Evolutionary conservation across 2,329 filamentous ascomycete species (phyloP).

Genomic region (Arthroderma sp.): DNA sequence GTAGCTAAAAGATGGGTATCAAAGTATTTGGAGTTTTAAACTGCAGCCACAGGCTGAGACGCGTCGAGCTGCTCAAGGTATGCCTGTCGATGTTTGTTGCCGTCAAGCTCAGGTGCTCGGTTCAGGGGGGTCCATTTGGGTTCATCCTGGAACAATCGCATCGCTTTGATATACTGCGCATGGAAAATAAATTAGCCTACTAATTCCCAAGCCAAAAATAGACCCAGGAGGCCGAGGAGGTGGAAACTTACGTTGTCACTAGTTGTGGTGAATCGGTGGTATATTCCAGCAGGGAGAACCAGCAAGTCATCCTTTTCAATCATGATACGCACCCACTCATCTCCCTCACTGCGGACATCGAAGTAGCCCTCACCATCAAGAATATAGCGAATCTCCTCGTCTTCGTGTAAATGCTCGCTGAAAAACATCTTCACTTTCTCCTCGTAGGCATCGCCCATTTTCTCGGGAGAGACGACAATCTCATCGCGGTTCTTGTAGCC

Average conservation of each 20-base stretch:
- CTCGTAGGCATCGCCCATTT: conserved; percentile 80
- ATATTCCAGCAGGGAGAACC: conserved; percentile 87
- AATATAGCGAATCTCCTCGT: conserved; percentile 96
- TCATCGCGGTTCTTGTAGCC: conserved; percentile 92
- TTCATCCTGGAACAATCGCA: conserved; percentile 95
- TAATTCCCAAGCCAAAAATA: conserved; percentile 1
- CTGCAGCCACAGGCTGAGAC: conserved; percentile 16
- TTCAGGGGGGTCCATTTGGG: conserved; percentile 97
- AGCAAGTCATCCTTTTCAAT: conserved; percentile 82
- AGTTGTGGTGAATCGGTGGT: conserved; percentile 94
- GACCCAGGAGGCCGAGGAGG: neutral
- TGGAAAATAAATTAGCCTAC: neutral
- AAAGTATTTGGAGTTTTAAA: conserved; percentile 8
- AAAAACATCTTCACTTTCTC: conserved; percentile 91
- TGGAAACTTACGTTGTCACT: conserved; percentile 61
- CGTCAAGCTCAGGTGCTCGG: conserved; percentile 59
- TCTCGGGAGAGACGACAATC: conserved; percentile 72
- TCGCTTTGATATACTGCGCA: conserved; percentile 75
- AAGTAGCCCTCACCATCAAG: conserved; percentile 81
- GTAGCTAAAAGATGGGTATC: neutral
- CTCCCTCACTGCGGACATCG: conserved; percentile 69
- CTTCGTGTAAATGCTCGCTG: conserved; percentile 89
- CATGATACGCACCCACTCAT: conserved; percentile 78
- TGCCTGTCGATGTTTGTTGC: conserved; percentile 62
- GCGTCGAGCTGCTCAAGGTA: conserved; percentile 46